Conservation (phyloP, 2,329 filamentous ascomycete species). For the Fusarium brachygibbosum region DNA sequence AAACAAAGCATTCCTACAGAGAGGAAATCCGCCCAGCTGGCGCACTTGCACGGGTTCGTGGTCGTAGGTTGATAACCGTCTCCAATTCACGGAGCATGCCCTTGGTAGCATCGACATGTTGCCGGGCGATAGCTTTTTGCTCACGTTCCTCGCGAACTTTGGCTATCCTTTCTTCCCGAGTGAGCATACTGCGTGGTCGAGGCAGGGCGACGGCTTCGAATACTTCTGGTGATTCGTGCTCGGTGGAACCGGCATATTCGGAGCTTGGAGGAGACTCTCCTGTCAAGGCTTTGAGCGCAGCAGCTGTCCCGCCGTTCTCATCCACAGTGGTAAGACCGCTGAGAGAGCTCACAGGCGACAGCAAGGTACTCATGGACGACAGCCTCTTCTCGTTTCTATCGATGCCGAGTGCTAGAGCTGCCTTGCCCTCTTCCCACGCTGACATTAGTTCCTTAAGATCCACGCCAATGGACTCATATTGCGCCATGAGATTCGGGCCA, state of each 20-base stretch:
- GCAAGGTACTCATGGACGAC: slow-evolving; percentile 70
- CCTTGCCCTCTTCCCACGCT: slow-evolving; percentile 89
- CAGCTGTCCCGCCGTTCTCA: slow-evolving; percentile 60
- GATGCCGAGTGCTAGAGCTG: slow-evolving; percentile 84
- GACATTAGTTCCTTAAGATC: slow-evolving; percentile 85
- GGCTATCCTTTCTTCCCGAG: slow-evolving; percentile 86
- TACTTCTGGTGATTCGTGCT: slow-evolving; percentile 79
- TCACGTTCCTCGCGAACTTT: slow-evolving; percentile 91
- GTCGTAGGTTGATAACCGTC: slow-evolving; percentile 79
- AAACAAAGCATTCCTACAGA: slow-evolving; percentile 53
- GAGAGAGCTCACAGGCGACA: slow-evolving; percentile 73
- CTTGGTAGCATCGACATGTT: slow-evolving; percentile 83
- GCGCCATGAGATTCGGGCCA: slow-evolving; percentile 81
- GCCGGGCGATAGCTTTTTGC: slow-evolving; percentile 76
- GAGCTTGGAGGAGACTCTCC: slow-evolving; percentile 73
- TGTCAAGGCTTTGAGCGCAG: slow-evolving; percentile 82
- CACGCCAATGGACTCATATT: slow-evolving; percentile 94
- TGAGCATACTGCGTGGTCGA: slow-evolving; percentile 77
- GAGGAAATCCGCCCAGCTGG: slow-evolving; percentile 58
- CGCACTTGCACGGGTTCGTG: slow-evolving; percentile 57
- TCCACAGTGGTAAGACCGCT: slow-evolving; percentile 76
- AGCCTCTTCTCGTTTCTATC: slow-evolving; percentile 82
- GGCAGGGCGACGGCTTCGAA: slow-evolving; percentile 90
- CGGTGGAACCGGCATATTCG: slow-evolving; percentile 68
- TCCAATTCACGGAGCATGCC: slow-evolving; percentile 95